Evolutionary conservation across 768 basidiomycete species (phyloP).

Genomic region (Favolaschia claudopus): DNA sequence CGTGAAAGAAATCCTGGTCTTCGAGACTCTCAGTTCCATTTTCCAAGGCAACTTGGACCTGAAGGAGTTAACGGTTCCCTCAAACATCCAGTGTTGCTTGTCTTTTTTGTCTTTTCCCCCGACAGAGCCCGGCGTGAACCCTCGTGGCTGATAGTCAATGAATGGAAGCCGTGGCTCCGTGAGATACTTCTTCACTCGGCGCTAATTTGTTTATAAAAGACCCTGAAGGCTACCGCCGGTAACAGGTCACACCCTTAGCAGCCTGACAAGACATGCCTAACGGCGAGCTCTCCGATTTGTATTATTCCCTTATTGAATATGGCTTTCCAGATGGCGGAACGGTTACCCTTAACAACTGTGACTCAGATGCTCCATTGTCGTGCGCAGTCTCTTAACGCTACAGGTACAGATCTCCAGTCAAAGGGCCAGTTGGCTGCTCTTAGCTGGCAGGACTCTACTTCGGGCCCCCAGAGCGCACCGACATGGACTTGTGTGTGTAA

Average conservation of each 20-base stretch:
- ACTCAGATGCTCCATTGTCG: conserved; percentile 15
- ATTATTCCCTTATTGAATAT: conserved; percentile 1
- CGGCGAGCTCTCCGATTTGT: conserved; percentile 1
- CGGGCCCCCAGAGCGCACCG: conserved; percentile 53
- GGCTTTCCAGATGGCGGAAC: conserved; percentile 21
- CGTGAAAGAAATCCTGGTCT: too few relatives aligned
- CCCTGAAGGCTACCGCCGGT: neutral
- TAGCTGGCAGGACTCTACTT: conserved; percentile 60
- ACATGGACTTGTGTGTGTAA: conserved; percentile 68
- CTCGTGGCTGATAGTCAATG: too few relatives aligned
- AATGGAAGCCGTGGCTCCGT: too few relatives aligned
- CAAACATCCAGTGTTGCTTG: too few relatives aligned
- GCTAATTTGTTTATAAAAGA: conserved; percentile 8
- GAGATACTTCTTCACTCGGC: conserved; percentile 9
- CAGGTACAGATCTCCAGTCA: conserved; percentile 60
- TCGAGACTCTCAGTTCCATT: too few relatives aligned
- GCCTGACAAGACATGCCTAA: conserved; percentile 12
- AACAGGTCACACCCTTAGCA: neutral
- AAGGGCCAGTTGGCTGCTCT: conserved; percentile 49
- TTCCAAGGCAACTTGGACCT: too few relatives aligned
- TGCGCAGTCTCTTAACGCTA: conserved; percentile 1
- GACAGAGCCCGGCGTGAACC: too few relatives aligned
- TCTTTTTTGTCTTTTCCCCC: too few relatives aligned
- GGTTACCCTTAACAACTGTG: conserved; percentile 52
- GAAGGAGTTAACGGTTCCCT: too few relatives aligned